Evolutionary conservation across 2,329 filamentous ascomycete genomes (phyloP).

Genomic region (Penicillium thymicola): DNA sequence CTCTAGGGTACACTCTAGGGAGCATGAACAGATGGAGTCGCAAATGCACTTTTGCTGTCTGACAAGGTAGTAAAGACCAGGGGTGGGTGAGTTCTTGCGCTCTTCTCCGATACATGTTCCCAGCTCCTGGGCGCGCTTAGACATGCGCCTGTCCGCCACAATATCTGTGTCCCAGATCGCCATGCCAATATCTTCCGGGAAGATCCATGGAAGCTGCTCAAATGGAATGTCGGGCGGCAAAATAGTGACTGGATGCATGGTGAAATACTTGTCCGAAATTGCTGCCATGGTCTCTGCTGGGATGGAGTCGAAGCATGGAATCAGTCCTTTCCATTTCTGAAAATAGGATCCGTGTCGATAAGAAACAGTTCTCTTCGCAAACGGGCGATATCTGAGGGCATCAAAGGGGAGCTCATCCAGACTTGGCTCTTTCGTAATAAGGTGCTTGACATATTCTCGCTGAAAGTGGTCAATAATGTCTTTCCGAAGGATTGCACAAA

Average conservation of each 20-base stretch:
- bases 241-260: conserved; percentile 19
- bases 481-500: conserved; percentile 28
- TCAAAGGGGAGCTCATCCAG: conserved; percentile 21
- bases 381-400: conserved; percentile 29
- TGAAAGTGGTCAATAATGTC: conserved; percentile 31
- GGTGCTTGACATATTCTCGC: conserved; percentile 25
- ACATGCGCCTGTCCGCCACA: conserved; percentile 32
- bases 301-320: conserved; percentile 30
- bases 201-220: conserved; percentile 26
- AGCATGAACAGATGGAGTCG: conserved; percentile 31
- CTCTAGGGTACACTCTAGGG: conserved; percentile 32
- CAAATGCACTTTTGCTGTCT: conserved; percentile 39
- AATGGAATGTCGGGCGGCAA: conserved; percentile 14
- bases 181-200: conserved; percentile 15
- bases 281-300: conserved; percentile 28
- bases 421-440: conserved; percentile 20
- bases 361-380: conserved; percentile 23
- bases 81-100: conserved; percentile 27
- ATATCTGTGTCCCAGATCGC: conserved; percentile 25
- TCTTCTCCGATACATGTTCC: conserved; percentile 36
- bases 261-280: conserved; percentile 38
- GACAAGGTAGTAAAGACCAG: conserved; percentile 25
- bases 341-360: conserved; percentile 24
- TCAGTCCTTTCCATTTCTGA: conserved; percentile 30
- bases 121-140: conserved; percentile 34